Percentiles rank a stretch among this genome's conserved stretches.
Conservation (phyloP, 768 basidiomycete species). For the Phaeotremella fagi region DNA sequence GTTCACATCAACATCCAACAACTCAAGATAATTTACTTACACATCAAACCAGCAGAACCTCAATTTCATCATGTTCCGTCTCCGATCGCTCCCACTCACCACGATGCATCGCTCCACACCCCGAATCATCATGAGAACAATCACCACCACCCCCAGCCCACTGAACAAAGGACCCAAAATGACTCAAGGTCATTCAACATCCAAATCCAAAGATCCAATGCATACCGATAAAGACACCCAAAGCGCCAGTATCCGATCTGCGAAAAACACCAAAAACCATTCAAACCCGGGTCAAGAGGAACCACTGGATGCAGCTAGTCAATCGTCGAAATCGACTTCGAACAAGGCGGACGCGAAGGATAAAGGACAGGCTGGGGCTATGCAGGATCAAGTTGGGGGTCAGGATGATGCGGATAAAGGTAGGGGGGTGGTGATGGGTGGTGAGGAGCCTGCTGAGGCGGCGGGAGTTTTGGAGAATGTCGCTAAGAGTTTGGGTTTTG, state of each 20-base stretch:
- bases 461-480: conserved; percentile 19
- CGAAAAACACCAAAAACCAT: conserved; percentile 10
- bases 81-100: too few relatives aligned
- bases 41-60: too few relatives aligned
- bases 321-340: conserved; percentile 20
- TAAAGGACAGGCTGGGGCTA: conserved; percentile 12
- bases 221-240: conserved; percentile 36
- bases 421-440: conserved; percentile 21
- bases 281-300: conserved; percentile 5
- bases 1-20: too few relatives aligned
- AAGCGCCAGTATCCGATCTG: conserved; percentile 31
- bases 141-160: conserved; percentile 1
- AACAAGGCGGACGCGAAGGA: conserved; percentile 16
- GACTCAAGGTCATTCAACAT: conserved; percentile 38
- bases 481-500: conserved; percentile 27
- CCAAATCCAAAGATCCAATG: conserved; percentile 25
- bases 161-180: conserved; percentile 4
- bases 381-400: conserved; percentile 45
- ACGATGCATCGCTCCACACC: conserved; percentile 6
- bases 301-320: conserved; percentile 36
- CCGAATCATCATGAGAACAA: not conserved
- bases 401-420: conserved; percentile 24
- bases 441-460: conserved; percentile 26
- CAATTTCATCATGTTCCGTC: not conserved
- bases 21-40: too few relatives aligned